phyloP scores from a whole-genome alignment of 129 eudicot genomes.

The Artemisia argyi region DNA sequence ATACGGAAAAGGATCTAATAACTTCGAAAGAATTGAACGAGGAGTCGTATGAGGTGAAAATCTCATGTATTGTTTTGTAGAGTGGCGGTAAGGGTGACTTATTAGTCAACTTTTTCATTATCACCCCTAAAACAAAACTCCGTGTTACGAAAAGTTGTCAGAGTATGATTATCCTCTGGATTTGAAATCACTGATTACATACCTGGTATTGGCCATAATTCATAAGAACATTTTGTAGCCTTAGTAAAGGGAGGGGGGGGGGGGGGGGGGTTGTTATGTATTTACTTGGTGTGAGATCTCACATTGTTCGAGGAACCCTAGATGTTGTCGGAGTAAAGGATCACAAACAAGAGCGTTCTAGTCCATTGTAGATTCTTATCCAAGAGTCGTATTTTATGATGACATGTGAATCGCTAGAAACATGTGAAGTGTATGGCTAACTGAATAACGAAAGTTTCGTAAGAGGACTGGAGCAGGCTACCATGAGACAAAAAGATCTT shows the following conservation, averaged over 20 bases:
- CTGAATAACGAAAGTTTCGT: background rate
- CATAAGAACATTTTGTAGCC: background rate
- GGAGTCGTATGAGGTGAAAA: too few species aligned
- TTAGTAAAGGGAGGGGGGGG: too few species aligned
- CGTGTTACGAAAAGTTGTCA: background rate
- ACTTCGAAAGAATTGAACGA: too few species aligned
- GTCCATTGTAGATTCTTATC: background rate
- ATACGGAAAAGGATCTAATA: too few species aligned
- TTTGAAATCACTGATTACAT: background rate
- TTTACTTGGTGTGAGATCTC: too few species aligned
- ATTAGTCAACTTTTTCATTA: background rate
- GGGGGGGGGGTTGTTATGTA: too few species aligned
- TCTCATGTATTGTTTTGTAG: too few species aligned
- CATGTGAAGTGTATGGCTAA: background rate
- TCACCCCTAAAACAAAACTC: background rate
- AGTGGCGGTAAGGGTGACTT: background rate
- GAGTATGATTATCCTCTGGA: background rate
- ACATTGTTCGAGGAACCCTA: too few species aligned
- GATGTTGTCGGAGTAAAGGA: too few species aligned
- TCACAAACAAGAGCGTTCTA: too few species aligned
- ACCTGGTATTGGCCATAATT: too few species aligned
- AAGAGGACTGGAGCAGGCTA: background rate
- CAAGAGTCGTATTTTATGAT: background rate
- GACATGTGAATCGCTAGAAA: constrained; percentile 6
- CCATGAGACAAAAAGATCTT: background rate